Evolutionary conservation across 1,139 yeast species (phyloP).

Genomic region (Kazachstania sp.): DNA sequence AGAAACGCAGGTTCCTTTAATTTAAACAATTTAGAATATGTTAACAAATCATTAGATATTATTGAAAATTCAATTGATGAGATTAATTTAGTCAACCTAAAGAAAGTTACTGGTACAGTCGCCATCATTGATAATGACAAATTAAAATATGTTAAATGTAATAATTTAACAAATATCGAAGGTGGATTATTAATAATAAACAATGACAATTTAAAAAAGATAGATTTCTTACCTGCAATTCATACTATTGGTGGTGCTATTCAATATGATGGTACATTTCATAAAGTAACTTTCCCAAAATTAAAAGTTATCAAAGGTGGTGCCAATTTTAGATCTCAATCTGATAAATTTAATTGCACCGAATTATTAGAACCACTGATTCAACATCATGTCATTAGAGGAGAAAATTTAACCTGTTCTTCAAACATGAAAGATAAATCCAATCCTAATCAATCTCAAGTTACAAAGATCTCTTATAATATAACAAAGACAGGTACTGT

Average conservation of each 20-base stretch:
- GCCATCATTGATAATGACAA: slow-evolving; percentile 48
- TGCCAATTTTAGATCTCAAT: slow-evolving; percentile 47
- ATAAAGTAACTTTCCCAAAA: slow-evolving; percentile 41
- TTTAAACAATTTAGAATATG: slow-evolving; percentile 41
- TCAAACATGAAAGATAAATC: slow-evolving; percentile 36
- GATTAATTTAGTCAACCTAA: slow-evolving; percentile 46
- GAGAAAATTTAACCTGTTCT: slow-evolving; percentile 58
- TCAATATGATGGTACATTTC: slow-evolving; percentile 53
- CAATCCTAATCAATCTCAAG: slow-evolving; percentile 37
- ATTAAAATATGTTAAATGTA: slow-evolving; percentile 40
- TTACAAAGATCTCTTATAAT: not conserved
- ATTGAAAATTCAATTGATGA: slow-evolving; percentile 51
- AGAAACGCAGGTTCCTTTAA: slow-evolving; percentile 47
- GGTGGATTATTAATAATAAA: slow-evolving; percentile 67
- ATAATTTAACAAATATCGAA: slow-evolving; percentile 48
- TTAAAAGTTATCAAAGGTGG: slow-evolving; percentile 63
- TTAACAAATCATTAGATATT: slow-evolving; percentile 50
- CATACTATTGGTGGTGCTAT: slow-evolving; percentile 66
- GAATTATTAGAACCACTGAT: slow-evolving; percentile 44
- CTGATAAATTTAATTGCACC: slow-evolving; percentile 48
- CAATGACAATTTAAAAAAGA: slow-evolving; percentile 42
- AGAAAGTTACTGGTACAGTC: slow-evolving; percentile 55
- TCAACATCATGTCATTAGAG: slow-evolving; percentile 46
- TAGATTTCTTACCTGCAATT: slow-evolving; percentile 51
- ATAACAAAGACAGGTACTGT: not conserved